Evolutionary conservation across 768 basidiomycete species (phyloP).

Genomic region (Leccinum variicolor): DNA sequence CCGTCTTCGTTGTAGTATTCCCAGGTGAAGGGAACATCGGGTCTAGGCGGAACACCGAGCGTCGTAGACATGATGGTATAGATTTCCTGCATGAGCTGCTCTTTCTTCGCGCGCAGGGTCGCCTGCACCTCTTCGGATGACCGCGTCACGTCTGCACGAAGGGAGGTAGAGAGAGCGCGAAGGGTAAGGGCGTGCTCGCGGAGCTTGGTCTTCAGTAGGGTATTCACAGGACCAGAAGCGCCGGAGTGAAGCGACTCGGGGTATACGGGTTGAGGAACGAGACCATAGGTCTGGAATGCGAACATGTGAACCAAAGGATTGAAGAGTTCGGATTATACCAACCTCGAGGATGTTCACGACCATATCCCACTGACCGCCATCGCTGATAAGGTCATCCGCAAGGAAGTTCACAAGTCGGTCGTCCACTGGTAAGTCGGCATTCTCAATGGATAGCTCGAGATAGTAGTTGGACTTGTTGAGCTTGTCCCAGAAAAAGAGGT

Average conservation of each 20-base stretch:
- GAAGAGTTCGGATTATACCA: conserved; percentile 2
- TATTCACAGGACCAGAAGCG: conserved; percentile 67
- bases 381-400: conserved; percentile 73
- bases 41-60: conserved; percentile 80
- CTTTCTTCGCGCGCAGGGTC: conserved; percentile 77
- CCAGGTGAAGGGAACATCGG: conserved; percentile 73
- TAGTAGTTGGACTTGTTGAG: conserved; percentile 89
- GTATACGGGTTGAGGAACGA: conserved; percentile 79
- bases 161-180: conserved; percentile 54
- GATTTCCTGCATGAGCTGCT: conserved; percentile 77
- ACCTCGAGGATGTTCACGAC: conserved; percentile 63
- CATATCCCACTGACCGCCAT: conserved; percentile 98
- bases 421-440: conserved; percentile 75
- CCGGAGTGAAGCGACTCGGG: conserved; percentile 86
- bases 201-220: conserved; percentile 83
- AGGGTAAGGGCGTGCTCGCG: conserved; percentile 88
- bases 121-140: conserved; percentile 45
- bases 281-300: conserved; percentile 62
- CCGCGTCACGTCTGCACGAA: conserved; percentile 44
- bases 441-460: conserved; percentile 82
- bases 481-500: conserved; percentile 96
- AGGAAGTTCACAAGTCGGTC: conserved; percentile 81
- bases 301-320: conserved; percentile 28
- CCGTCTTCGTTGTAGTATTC: conserved; percentile 84
- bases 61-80: conserved; percentile 83